These are phyloP conservation scores for Triticum timopheevii DNA, from an alignment of 176 grass and related monocot species.

Conservation along the genomic window DNA sequence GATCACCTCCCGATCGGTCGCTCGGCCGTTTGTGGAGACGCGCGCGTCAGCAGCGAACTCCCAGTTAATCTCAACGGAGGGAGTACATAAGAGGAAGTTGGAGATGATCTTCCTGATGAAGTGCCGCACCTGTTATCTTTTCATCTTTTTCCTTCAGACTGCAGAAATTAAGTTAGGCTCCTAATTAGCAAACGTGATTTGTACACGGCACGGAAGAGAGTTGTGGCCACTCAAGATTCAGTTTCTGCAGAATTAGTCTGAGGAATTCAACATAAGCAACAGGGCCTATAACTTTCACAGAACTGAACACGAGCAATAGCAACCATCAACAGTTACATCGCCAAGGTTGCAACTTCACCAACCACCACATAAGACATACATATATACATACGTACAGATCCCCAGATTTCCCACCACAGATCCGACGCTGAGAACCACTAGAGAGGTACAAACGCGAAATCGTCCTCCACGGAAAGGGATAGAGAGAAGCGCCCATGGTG, in stretches of 20 bases:
- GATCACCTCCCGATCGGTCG: too few relatives aligned
- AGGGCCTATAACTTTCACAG: neutral
- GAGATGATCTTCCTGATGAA: slow-evolving; percentile 26
- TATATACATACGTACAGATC: neutral
- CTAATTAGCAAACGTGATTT: neutral
- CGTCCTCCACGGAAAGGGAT: neutral
- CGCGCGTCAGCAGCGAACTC: too few relatives aligned
- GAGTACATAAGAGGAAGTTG: slow-evolving; percentile 48
- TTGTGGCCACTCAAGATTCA: neutral
- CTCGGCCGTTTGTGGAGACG: too few relatives aligned
- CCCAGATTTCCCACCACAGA: neutral
- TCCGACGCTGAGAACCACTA: neutral
- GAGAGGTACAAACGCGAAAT: neutral
- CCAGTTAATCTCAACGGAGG: too few relatives aligned
- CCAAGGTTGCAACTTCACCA: neutral
- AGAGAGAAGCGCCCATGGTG: neutral
- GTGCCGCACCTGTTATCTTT: slow-evolving; percentile 26
- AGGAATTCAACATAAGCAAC: neutral
- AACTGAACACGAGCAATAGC: neutral
- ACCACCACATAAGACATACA: neutral
- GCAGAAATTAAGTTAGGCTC: slow-evolving; percentile 17
- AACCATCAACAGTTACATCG: neutral
- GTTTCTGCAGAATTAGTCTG: neutral
- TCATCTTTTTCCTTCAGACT: slow-evolving; percentile 53
- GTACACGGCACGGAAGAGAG: too few relatives aligned